A percentile compares a stretch with the other conserved stretches of the same genome.
These are phyloP conservation scores for Camelina sativa DNA, from an alignment of 345 rosid genomes.

Conservation along the genomic window DNA sequence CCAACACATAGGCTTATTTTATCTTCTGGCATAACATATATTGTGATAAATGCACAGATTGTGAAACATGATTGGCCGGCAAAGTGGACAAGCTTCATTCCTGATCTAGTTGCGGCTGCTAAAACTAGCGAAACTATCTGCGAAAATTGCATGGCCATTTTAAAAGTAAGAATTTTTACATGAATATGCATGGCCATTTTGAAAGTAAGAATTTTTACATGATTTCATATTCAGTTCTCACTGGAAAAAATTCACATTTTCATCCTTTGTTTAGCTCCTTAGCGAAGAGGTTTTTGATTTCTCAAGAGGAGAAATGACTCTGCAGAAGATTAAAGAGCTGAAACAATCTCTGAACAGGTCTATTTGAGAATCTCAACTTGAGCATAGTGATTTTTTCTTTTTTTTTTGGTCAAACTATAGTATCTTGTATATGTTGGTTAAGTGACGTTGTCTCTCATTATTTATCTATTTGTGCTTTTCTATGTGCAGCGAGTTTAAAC, in stretches of 20 bases:
- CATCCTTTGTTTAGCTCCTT: slow-evolving; percentile 64
- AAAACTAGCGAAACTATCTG: slow-evolving; percentile 99
- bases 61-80: slow-evolving; percentile 99
- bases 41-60: slow-evolving; percentile 57
- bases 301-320: slow-evolving; percentile 99
- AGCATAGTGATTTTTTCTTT: background rate
- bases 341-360: slow-evolving; percentile 95
- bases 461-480: slow-evolving; percentile 28
- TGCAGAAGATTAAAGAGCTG: slow-evolving; percentile 93
- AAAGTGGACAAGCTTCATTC: slow-evolving; percentile 97
- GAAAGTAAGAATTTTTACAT: slow-evolving; percentile 57
- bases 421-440: slow-evolving; percentile 11
- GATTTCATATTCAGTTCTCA: slow-evolving; percentile 25
- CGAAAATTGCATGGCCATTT: slow-evolving; percentile 96
- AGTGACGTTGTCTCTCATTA: slow-evolving; percentile 16
- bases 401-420: background rate
- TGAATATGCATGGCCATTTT: slow-evolving; percentile 81
- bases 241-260: slow-evolving; percentile 28
- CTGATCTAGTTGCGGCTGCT: slow-evolving; percentile 98
- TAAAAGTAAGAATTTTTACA: slow-evolving; percentile 62
- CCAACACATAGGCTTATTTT: background rate
- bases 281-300: slow-evolving; percentile 99
- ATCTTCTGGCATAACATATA: slow-evolving; percentile 26
- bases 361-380: background rate
- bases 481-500: slow-evolving; percentile 90